Base-by-base conservation (phyloP, 2,329 filamentous ascomycete species). In the Alternaria metachromatica region DNA sequence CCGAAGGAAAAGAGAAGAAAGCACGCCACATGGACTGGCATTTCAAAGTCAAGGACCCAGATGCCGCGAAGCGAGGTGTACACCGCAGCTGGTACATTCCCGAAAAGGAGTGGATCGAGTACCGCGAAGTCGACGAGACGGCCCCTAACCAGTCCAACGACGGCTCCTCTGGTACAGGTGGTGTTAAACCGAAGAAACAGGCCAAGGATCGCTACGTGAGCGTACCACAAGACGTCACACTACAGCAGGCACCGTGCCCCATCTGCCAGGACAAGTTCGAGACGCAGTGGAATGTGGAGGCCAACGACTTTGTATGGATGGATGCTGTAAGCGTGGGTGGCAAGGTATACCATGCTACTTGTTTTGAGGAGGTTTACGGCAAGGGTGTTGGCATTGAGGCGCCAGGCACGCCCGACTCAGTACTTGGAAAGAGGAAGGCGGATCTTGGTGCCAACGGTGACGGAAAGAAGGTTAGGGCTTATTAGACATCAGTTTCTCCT, bases 11-110 rank as follows among this genome's bases (percentile, higher is more conserved):
- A 73, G 90, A 90, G 76, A 92, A 92, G 83, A 98, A 98, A 83
- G 92, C 90, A 23, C 89, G 91, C 4, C 96, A 99, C 78, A 90
- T 99, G 85, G 96, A 99, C 81, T 99, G 96, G 96, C 96, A 99
- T 80, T 99, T 99, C 82, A 90, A 91, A 60, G 94, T 95, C 23
- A 95, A 97, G 75, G 93, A 96, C 81, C 89, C 90, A 3, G 95
- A 98, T 71, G 90, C 92, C 13, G 90, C 93, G 75, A 95, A 93
- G 78, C 88, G 93, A 65, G 94, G 92, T 30, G 92, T 96, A 72
- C 94, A 96, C 76, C 90, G 96, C 33, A 96, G 93, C 80, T 98
- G 94, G 93, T 97, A 97, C 78, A 90, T 97, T 53, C 93, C 96
- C 74, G 92, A 97, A 82, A 86, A 94, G 89, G 94, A 97, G 77